Evolutionary conservation across 768 basidiomycete species (phyloP).

Genomic region (Lentinula edodes): DNA sequence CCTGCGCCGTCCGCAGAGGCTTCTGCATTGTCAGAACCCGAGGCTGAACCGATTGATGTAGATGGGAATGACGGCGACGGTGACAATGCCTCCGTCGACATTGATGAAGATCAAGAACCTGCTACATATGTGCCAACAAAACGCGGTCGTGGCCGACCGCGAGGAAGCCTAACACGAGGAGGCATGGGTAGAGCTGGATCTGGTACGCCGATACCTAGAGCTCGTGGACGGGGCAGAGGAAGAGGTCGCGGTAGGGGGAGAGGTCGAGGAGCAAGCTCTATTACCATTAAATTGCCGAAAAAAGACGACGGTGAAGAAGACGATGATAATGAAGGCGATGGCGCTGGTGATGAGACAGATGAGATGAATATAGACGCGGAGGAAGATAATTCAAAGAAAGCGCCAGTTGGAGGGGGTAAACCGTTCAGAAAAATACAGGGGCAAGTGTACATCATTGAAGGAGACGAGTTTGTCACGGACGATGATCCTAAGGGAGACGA

Average conservation of each 20-base stretch:
- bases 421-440: slow-evolving; percentile 73
- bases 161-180: slow-evolving; percentile 17
- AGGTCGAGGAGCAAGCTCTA: slow-evolving; percentile 13
- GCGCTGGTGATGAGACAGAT: slow-evolving; percentile 28
- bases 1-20: slow-evolving; percentile 17
- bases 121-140: slow-evolving; percentile 15
- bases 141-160: slow-evolving; percentile 30
- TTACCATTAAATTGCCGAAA: slow-evolving; percentile 15
- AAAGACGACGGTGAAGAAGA: slow-evolving; percentile 23
- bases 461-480: slow-evolving; percentile 83
- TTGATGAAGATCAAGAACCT: slow-evolving; percentile 14
- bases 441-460: slow-evolving; percentile 70
- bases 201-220: slow-evolving; percentile 28
- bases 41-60: slow-evolving; percentile 12
- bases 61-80: slow-evolving; percentile 26
- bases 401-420: slow-evolving; percentile 49
- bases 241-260: slow-evolving; percentile 27
- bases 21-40: slow-evolving; percentile 26
- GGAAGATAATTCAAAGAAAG: slow-evolving; percentile 37
- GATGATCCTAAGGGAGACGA: slow-evolving; percentile 84
- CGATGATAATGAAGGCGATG: slow-evolving; percentile 28
- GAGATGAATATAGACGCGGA: slow-evolving; percentile 24
- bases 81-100: slow-evolving; percentile 24
- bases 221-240: slow-evolving; percentile 36
- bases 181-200: slow-evolving; percentile 13